Evolutionary conservation across 2,329 filamentous ascomycete species (phyloP).

Genomic region (Epichloe sibirici): DNA sequence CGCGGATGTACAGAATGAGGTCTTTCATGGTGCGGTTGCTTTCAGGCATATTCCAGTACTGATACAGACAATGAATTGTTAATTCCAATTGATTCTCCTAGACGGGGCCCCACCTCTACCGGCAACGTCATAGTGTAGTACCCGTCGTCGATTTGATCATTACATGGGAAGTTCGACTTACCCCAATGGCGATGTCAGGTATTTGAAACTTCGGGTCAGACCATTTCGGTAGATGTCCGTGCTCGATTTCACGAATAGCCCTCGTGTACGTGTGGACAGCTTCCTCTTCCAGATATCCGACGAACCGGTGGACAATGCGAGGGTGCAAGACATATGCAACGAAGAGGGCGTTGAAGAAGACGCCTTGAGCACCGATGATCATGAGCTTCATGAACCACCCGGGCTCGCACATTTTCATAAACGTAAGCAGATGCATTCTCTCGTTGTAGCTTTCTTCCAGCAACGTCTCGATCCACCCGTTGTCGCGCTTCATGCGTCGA

Average conservation of each 20-base stretch:
- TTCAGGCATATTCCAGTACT: constrained; percentile 91
- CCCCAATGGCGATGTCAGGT: constrained; percentile 72
- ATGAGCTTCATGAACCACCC: constrained; percentile 85
- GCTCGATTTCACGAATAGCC: constrained; percentile 75
- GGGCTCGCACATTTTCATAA: constrained; percentile 69
- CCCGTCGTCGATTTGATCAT: no score
- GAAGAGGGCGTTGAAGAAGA: constrained; percentile 95
- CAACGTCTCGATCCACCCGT: constrained; percentile 91
- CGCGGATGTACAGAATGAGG: constrained; percentile 75
- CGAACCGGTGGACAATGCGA: constrained; percentile 83
- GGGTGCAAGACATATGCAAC: constrained; percentile 77
- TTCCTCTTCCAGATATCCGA: constrained; percentile 95
- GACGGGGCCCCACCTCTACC: no score
- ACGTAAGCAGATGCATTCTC: constrained; percentile 84
- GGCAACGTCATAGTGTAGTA: no score
- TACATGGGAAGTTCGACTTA: constrained; percentile 10
- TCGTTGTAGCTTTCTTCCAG: constrained; percentile 89
- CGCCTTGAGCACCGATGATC: constrained; percentile 84
- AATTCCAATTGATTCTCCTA: not conserved
- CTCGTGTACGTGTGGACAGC: constrained; percentile 92
- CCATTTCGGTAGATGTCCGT: constrained; percentile 76
- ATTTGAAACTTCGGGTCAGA: constrained; percentile 54
- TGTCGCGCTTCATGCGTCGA: constrained; percentile 77
- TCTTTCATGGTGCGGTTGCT: constrained; percentile 72
- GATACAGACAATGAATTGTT: not conserved